Conservation (phyloP, 2,329 filamentous ascomycete genomes). For the Aspergillus melleus region DNA sequence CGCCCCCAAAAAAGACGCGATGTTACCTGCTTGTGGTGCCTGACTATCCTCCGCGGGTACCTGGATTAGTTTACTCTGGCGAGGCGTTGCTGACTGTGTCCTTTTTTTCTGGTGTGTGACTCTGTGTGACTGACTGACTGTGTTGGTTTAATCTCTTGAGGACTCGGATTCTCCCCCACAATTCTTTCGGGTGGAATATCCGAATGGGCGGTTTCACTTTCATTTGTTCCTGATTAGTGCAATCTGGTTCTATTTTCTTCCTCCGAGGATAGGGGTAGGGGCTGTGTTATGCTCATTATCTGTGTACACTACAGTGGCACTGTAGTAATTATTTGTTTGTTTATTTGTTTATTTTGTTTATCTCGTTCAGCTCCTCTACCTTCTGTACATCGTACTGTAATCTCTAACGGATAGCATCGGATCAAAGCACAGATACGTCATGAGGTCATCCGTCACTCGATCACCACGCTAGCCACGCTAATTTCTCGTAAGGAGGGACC, state of each 20-base stretch:
- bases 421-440: neutral
- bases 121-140: no score
- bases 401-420: no score
- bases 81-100: no score
- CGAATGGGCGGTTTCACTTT: neutral
- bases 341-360: neutral
- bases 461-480: neutral
- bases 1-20: neutral
- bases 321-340: neutral
- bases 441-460: neutral
- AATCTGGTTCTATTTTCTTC: neutral
- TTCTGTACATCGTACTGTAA: neutral
- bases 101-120: no score
- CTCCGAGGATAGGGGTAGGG: neutral
- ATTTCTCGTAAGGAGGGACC: neutral
- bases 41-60: neutral
- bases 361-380: neutral
- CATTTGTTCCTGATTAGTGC: neutral
- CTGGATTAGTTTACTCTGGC: neutral
- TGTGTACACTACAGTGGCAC: no score
- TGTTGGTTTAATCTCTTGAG: neutral
- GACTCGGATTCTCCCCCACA: neutral
- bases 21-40: neutral
- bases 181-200: neutral
- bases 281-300: neutral